phyloP scores from a whole-genome alignment of 805 yeast genomes.

The Danielia oregonensis region DNA sequence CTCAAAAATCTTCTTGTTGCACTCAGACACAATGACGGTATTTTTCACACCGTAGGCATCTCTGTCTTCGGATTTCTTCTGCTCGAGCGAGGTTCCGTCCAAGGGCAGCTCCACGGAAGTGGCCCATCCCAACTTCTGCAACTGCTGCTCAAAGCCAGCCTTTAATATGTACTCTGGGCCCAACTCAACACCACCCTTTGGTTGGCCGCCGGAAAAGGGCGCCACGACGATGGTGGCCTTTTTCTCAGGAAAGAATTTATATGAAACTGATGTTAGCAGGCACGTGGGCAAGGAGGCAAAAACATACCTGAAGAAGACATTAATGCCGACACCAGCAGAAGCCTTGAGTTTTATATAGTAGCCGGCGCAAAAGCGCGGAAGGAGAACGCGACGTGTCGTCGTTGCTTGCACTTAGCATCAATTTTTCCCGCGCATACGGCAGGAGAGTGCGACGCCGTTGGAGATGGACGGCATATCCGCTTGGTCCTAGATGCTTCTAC shows the following conservation, averaged over 20 bases:
- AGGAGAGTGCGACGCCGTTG: constrained; percentile 4
- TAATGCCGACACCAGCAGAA: neutral
- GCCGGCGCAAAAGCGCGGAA: neutral
- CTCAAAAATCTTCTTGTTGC: constrained; percentile 60
- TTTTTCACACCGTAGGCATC: constrained; percentile 59
- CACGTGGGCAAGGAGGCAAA: neutral
- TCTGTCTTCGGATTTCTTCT: constrained; percentile 41
- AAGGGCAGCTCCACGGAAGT: constrained; percentile 53
- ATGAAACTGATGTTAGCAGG: constrained; percentile 27
- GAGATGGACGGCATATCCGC: too few species aligned
- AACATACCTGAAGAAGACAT: neutral
- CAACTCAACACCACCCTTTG: constrained; percentile 86
- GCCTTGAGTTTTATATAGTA: neutral
- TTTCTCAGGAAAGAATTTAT: constrained; percentile 52
- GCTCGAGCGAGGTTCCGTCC: constrained; percentile 42
- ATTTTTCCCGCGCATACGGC: constrained; percentile 2
- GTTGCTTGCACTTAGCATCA: constrained; percentile 1
- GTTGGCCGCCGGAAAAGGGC: constrained; percentile 96
- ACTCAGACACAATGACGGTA: constrained; percentile 72
- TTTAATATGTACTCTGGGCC: constrained; percentile 84
- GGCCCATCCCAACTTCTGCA: constrained; percentile 72
- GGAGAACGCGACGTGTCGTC: constrained; percentile 1
- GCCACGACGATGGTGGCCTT: constrained; percentile 74
- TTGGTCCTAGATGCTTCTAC: too few species aligned
- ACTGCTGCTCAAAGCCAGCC: constrained; percentile 63